A percentile compares a stretch with the other conserved stretches of the same genome.
phyloP scores from a whole-genome alignment of 2,329 filamentous ascomycete genomes.

The Hypomyces rosellus region DNA sequence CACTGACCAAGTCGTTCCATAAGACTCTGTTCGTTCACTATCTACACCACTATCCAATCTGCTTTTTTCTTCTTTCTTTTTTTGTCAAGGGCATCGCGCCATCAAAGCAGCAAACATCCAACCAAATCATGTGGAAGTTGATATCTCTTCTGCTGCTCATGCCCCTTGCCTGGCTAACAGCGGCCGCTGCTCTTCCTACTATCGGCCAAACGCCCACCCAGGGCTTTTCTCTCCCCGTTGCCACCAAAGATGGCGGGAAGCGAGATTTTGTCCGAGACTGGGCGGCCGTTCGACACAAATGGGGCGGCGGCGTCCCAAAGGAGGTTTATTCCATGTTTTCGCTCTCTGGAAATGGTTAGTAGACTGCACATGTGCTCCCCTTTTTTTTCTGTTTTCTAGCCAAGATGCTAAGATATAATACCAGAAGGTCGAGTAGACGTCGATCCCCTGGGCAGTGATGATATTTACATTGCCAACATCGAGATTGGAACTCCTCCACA shows the following conservation, averaged over 20 bases:
- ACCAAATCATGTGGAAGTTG: slow-evolving; percentile 1
- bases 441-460: slow-evolving; percentile 33
- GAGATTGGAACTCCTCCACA: slow-evolving; percentile 44
- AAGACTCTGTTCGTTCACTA: background rate
- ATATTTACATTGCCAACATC: slow-evolving; percentile 38
- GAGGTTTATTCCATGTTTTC: slow-evolving; percentile 19
- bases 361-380: background rate
- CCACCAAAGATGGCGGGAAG: slow-evolving; percentile 16
- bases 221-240: slow-evolving; percentile 24
- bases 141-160: background rate
- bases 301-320: slow-evolving; percentile 23
- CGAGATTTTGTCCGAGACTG: slow-evolving; percentile 28
- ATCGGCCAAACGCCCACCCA: background rate
- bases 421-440: slow-evolving; percentile 24
- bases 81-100: background rate
- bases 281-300: slow-evolving; percentile 28
- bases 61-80: background rate
- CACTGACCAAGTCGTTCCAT: background rate
- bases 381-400: background rate
- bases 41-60: background rate
- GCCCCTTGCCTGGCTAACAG: background rate
- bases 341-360: slow-evolving; percentile 25
- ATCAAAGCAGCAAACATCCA: background rate
- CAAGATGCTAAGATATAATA: background rate
- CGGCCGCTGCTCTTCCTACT: background rate